These are phyloP conservation scores for Debaryomyces prosopidis DNA, from an alignment of 805 yeast species.

Conservation along the genomic window DNA sequence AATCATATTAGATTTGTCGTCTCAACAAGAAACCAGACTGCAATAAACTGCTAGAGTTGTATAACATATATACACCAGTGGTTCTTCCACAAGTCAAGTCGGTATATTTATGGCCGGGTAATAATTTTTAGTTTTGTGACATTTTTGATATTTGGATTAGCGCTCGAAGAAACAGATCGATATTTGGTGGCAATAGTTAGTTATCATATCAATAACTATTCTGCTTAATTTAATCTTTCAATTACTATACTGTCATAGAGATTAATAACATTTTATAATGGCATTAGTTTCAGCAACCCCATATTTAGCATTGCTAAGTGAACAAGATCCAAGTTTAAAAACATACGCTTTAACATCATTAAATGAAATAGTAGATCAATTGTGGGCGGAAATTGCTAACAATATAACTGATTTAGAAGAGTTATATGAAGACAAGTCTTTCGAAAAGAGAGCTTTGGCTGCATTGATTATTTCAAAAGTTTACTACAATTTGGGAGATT, in stretches of 20 bases:
- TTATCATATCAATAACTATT: background rate
- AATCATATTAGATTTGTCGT: too few species aligned
- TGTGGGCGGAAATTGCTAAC: constrained; percentile 98
- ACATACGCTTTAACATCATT: constrained; percentile 82
- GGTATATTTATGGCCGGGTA: background rate
- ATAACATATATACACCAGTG: too few species aligned
- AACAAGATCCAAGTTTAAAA: constrained; percentile 74
- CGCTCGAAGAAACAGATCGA: background rate
- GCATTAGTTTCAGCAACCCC: constrained; percentile 87
- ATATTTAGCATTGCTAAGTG: constrained; percentile 83
- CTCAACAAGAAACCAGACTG: too few species aligned
- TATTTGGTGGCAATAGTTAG: constrained; percentile 4
- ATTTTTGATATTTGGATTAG: background rate
- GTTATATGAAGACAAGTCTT: constrained; percentile 78
- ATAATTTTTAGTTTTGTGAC: constrained; percentile 2
- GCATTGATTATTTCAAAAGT: constrained; percentile 92
- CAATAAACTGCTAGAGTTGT: too few species aligned
- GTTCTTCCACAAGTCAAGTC: too few species aligned
- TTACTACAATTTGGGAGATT: constrained; percentile 89
- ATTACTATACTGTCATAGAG: background rate
- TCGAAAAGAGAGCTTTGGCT: constrained; percentile 77
- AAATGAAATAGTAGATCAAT: constrained; percentile 79
- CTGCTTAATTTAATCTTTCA: background rate
- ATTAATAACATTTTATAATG: constrained; percentile 27
- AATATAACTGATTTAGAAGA: constrained; percentile 86